phyloP scores from a whole-genome alignment of 2,329 filamentous ascomycete species.

The Ceratocystis alfenasii region DNA sequence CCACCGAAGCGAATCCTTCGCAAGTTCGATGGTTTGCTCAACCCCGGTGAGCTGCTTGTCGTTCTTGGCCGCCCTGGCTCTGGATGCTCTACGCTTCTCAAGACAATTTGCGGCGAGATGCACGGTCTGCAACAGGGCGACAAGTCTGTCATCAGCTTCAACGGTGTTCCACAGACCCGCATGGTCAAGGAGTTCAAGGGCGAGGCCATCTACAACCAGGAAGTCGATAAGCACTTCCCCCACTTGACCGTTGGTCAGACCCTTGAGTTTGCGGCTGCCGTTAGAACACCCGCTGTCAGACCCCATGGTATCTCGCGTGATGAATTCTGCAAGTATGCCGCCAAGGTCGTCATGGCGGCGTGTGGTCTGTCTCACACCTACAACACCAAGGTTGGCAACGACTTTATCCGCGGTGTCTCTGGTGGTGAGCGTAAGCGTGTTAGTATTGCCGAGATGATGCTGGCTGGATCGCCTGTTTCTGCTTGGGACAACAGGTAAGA shows the following conservation, averaged over 20 bases:
- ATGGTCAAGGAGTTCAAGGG: constrained; percentile 52
- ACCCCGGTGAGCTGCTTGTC: constrained; percentile 54
- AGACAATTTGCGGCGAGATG: constrained; percentile 48
- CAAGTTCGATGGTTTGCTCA: constrained; percentile 51
- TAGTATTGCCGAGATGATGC: constrained; percentile 64
- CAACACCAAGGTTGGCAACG: constrained; percentile 63
- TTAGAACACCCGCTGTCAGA: constrained; percentile 53
- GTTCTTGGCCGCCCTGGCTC: constrained; percentile 56
- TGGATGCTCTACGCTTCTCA: constrained; percentile 53
- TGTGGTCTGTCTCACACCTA: constrained; percentile 63
- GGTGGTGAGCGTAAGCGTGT: constrained; percentile 69
- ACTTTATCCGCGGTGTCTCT: constrained; percentile 58
- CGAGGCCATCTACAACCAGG: constrained; percentile 63
- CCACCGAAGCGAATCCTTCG: constrained; percentile 47
- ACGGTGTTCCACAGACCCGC: constrained; percentile 42
- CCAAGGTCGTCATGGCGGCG: constrained; percentile 55
- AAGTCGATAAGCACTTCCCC: constrained; percentile 63
- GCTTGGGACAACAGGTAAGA: constrained; percentile 56
- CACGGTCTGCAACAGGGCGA: constrained; percentile 44
- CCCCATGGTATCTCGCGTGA: constrained; percentile 49
- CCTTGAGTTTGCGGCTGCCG: constrained; percentile 58
- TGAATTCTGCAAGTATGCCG: constrained; percentile 50
- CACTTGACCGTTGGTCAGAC: constrained; percentile 67
- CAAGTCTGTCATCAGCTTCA: constrained; percentile 46
- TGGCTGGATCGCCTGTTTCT: constrained; percentile 45